These are phyloP conservation scores for Colletotrichum navitas DNA, from an alignment of 2,329 filamentous ascomycete species.

Conservation along the genomic window DNA sequence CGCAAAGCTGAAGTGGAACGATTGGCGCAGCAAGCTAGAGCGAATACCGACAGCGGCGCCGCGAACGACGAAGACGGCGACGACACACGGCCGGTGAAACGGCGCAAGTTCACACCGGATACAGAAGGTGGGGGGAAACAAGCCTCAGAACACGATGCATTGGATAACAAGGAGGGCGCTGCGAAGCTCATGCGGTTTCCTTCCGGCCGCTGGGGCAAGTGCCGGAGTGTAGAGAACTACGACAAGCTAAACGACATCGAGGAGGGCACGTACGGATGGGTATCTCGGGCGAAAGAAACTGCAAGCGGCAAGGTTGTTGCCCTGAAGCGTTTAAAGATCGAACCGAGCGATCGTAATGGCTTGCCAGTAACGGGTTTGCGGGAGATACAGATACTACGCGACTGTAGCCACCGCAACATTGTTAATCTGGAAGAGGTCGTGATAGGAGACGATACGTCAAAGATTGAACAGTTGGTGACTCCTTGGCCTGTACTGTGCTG, in stretches of 20 bases:
- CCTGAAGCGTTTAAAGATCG: constrained; percentile 93
- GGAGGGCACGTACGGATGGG: constrained; percentile 96
- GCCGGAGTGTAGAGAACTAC: constrained; percentile 86
- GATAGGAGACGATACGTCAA: constrained; percentile 72
- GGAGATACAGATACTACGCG: constrained; percentile 91
- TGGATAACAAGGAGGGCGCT: constrained; percentile 46
- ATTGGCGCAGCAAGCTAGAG: constrained; percentile 44
- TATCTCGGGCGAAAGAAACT: constrained; percentile 83
- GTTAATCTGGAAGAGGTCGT: constrained; percentile 88
- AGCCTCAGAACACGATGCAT: constrained; percentile 43
- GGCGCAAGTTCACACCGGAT: constrained; percentile 68
- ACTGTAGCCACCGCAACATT: constrained; percentile 85
- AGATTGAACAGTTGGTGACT: constrained; percentile 64
- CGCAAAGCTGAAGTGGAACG: constrained; percentile 71
- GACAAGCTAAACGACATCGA: constrained; percentile 97
- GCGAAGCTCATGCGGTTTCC: constrained; percentile 79
- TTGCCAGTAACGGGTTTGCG: constrained; percentile 92
- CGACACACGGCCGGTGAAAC: constrained; percentile 69
- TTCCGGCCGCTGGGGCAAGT: constrained; percentile 74
- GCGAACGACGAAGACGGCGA: constrained; percentile 48
- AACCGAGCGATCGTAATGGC: constrained; percentile 77
- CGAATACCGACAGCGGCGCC: constrained; percentile 43
- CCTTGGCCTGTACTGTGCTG: constrained; percentile 43
- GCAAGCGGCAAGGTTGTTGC: constrained; percentile 85
- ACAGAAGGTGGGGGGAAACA: constrained; percentile 23